Conservation (phyloP, 345 rosid genomes). For the Trapa incisa region DNA sequence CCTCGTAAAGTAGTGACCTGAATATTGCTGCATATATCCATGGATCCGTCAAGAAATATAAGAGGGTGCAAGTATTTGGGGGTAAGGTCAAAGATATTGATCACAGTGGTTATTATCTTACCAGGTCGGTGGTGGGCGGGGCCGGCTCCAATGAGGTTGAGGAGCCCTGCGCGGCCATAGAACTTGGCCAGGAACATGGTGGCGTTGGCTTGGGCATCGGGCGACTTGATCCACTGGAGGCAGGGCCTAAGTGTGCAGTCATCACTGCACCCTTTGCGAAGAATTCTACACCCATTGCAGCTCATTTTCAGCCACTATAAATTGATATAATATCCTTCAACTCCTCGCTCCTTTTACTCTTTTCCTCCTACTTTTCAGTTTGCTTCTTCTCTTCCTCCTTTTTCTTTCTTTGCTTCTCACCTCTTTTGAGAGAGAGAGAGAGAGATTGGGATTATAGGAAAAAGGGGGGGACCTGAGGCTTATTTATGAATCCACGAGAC, state of each 20-base stretch:
- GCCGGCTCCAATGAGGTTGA: constrained; percentile 32
- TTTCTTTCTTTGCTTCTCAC: neutral
- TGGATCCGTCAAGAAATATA: too few species aligned
- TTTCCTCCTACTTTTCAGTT: neutral
- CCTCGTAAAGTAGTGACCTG: constrained; percentile 54
- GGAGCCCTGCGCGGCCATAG: constrained; percentile 36
- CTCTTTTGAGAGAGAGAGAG: neutral
- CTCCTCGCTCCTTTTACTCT: too few species aligned
- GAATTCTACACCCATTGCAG: constrained; percentile 35
- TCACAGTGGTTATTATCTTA: neutral
- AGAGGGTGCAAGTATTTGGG: too few species aligned
- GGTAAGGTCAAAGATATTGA: too few species aligned
- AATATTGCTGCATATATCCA: constrained; percentile 21
- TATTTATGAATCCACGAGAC: neutral
- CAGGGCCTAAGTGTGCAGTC: constrained; percentile 31
- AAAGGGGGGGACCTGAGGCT: neutral
- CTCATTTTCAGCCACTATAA: constrained; percentile 16
- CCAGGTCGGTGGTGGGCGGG: constrained; percentile 37
- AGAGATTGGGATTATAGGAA: neutral
- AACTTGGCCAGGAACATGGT: constrained; percentile 33
- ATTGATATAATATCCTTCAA: too few species aligned
- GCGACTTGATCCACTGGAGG: constrained; percentile 27
- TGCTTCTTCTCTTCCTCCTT: neutral
- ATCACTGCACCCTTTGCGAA: constrained; percentile 34
- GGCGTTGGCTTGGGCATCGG: constrained; percentile 31